Evolutionary conservation across 2,329 filamentous ascomycete genomes (phyloP), one percentile per base, ranked within the genome.

Genomic region (Lecanosticta acicola): DNA sequence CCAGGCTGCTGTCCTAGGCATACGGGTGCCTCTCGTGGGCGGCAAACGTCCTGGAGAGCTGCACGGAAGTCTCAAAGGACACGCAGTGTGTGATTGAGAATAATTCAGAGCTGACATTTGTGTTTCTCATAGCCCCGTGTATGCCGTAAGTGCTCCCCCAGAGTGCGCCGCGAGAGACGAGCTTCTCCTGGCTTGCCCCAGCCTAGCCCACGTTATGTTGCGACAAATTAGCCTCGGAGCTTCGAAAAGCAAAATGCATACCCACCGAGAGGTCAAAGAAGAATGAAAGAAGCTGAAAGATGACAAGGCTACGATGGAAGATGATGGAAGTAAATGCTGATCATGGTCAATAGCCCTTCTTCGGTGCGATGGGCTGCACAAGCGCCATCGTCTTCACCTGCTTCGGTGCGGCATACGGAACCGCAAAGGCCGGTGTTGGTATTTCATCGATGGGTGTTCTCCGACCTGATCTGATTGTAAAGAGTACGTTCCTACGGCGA

Each of bases 391-490:
- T 95, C 67, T 95, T 95, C 79, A 94, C 89, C 70, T 94, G 88
- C 74, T 84, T 95, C 63, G 89, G 93, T 70, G 93, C 93, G 66
- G 89, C 93, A 61, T 98, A 97, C 75, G 93, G 93, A 73, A 98
- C 93, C 61, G 93, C 93, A 69, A 98, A 98, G 82, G 94, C 93
- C 66, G 93, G 93, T 77, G 93, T 97, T 62, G 93, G 93, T 80
- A 95, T 98, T 68, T 88, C 88, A 60, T 87, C 90, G 62, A 96
- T 97, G 86, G 91, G 90, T 85, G 91, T 97, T 64, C 82, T 98
- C 62, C 81, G 93, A 72, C 93, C 93, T 70, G 93, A 98, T 71
- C 77, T 97, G 72, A 96, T 97, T 71, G 91, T 98, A 71, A 97
- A 96, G 85, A 97, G 93, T 97, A 84, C 66, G 89, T 73, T n/a